A percentile compares a stretch with the other conserved stretches of the same genome.
phyloP scores from a whole-genome alignment of 176 grass and related monocot species.

The Oryza glaberrima region DNA sequence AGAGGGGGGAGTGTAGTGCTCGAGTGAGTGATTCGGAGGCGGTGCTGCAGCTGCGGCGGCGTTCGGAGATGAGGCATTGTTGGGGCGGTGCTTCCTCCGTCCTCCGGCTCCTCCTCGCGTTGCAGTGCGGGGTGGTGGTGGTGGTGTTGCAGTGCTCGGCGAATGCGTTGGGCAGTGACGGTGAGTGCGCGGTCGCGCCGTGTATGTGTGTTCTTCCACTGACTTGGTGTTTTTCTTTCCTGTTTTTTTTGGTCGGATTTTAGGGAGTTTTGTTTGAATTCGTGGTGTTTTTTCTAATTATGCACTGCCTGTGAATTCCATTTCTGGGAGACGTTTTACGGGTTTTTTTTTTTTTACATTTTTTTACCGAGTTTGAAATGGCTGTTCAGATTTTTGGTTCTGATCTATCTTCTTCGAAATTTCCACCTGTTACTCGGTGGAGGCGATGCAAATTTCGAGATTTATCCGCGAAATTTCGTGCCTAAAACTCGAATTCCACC shows the following conservation, averaged over 20 bases:
- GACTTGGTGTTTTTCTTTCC: neutral
- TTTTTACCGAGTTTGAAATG: constrained; percentile 18
- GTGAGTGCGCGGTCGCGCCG: constrained; percentile 5
- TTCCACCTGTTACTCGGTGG: neutral
- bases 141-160: constrained; percentile 38
- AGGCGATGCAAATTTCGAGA: neutral
- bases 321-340: neutral
- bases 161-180: constrained; percentile 28
- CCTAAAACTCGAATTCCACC: neutral
- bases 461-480: neutral
- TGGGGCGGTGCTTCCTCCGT: neutral
- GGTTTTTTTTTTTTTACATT: neutral
- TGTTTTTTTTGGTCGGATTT: neutral
- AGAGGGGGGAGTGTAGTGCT: neutral
- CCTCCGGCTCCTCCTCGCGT: constrained; percentile 39
- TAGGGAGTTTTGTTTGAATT: neutral
- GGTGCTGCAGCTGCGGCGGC: neutral
- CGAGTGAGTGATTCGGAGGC: neutral
- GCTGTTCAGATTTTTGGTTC: constrained; percentile 23
- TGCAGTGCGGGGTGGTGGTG: constrained; percentile 54
- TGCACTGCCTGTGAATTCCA: neutral
- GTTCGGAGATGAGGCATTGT: constrained; percentile 33
- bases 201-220: neutral
- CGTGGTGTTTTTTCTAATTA: neutral
- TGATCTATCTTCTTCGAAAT: constrained; percentile 3